Evolutionary conservation across 2,329 filamentous ascomycete species (phyloP).

Genomic region (Aspergillus neoniger): DNA sequence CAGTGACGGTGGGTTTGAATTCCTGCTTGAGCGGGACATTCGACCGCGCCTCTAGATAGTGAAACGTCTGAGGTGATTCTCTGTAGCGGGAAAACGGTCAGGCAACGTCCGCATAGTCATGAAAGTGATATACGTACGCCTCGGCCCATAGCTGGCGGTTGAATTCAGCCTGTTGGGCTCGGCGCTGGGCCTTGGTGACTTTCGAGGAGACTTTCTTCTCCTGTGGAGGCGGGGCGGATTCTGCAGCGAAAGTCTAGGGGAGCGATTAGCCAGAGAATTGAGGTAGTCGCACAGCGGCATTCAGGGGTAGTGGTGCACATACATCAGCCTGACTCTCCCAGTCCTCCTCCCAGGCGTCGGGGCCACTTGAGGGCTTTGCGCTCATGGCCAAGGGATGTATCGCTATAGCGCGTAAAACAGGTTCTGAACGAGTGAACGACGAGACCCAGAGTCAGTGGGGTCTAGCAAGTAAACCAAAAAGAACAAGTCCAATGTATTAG

Average conservation of each 20-base stretch:
- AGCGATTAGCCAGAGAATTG: constrained; percentile 1
- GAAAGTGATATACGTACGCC: constrained; percentile 59
- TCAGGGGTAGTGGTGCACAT: constrained; percentile 22
- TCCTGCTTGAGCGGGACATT: constrained; percentile 65
- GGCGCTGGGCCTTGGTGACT: constrained; percentile 72
- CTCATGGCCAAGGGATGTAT: constrained; percentile 33
- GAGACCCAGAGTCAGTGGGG: background rate
- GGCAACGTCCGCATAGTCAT: background rate
- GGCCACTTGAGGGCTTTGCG: constrained; percentile 52
- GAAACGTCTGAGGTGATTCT: constrained; percentile 72
- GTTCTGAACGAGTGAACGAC: background rate
- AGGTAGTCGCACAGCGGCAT: background rate
- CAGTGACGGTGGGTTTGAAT: constrained; percentile 80
- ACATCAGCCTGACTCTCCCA: constrained; percentile 82
- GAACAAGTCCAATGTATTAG: background rate
- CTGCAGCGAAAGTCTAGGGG: constrained; percentile 41
- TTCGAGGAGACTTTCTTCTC: constrained; percentile 53
- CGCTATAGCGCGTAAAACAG: constrained; percentile 1
- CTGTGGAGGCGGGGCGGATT: constrained; percentile 41
- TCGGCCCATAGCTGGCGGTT: constrained; percentile 88
- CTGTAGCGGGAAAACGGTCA: constrained; percentile 44
- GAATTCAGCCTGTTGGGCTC: constrained; percentile 76
- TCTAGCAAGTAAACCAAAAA: background rate
- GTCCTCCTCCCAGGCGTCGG: constrained; percentile 88
- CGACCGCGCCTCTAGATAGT: constrained; percentile 70